These are phyloP conservation scores for Globisporangium cystogenes DNA, from an alignment of 352 stramenopile genomes.

Conservation along the genomic window DNA sequence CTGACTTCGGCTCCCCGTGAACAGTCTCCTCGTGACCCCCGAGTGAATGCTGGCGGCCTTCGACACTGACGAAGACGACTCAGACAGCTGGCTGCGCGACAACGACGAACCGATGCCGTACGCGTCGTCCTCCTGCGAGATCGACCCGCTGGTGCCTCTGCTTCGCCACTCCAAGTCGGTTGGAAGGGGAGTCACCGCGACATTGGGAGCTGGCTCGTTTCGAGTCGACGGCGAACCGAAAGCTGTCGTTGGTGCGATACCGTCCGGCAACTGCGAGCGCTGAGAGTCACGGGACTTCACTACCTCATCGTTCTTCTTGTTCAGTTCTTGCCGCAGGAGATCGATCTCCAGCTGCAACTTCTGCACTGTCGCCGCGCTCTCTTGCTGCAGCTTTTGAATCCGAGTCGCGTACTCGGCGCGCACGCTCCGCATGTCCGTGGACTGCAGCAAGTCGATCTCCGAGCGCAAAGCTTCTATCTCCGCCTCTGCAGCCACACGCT, in stretches of 20 bases:
- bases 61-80: slow-evolving; percentile 17
- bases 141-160: slow-evolving; percentile 23
- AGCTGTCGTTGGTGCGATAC: not conserved
- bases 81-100: slow-evolving; percentile 53
- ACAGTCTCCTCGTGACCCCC: slow-evolving; percentile 1
- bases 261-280: not conserved
- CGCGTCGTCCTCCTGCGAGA: slow-evolving; percentile 13
- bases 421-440: slow-evolving; percentile 49
- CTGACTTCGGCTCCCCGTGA: not conserved
- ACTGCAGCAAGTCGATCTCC: slow-evolving; percentile 64
- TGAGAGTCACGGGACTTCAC: not conserved
- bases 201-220: not conserved
- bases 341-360: slow-evolving; percentile 49
- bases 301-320: slow-evolving; percentile 24
- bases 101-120: slow-evolving; percentile 37
- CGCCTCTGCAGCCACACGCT: slow-evolving; percentile 30
- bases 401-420: slow-evolving; percentile 31
- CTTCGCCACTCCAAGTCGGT: slow-evolving; percentile 18
- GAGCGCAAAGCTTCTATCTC: slow-evolving; percentile 52
- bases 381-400: slow-evolving; percentile 51
- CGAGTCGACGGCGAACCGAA: not conserved
- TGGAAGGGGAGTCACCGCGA: slow-evolving; percentile 20
- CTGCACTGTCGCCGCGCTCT: slow-evolving; percentile 34
- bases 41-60: not conserved
- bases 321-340: slow-evolving; percentile 37